Percentiles rank a stretch among this genome's conserved stretches.
phyloP scores from a whole-genome alignment of 345 rosid species.

The Euclidium syriacum region DNA sequence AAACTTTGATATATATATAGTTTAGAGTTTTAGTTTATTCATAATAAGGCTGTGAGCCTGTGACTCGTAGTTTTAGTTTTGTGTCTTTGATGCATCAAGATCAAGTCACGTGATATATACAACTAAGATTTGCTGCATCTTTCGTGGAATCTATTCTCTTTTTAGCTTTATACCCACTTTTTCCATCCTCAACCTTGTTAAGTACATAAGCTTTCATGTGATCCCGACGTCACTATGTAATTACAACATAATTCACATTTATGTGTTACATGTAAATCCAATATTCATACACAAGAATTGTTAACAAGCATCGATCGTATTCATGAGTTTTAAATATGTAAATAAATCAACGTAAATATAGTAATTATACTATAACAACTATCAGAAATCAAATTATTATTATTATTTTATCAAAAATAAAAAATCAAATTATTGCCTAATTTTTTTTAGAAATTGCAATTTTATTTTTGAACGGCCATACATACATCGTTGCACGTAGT shows the following conservation, averaged over 20 bases:
- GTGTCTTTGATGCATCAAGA: slow-evolving; percentile 13
- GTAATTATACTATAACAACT: neutral
- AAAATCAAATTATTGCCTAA: neutral
- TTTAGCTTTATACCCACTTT: slow-evolving; percentile 16
- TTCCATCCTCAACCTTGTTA: neutral
- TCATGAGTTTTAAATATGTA: neutral
- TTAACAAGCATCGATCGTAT: neutral
- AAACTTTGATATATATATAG: neutral
- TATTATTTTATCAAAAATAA: neutral
- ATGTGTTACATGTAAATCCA: neutral
- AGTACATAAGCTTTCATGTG: neutral
- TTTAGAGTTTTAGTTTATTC: neutral
- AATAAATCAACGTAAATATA: neutral
- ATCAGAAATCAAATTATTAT: neutral
- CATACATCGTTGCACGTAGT: no score
- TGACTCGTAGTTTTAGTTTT: slow-evolving; percentile 13
- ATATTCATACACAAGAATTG: neutral
- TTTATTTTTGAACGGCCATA: no score
- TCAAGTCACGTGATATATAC: slow-evolving; percentile 23
- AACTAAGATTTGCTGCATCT: slow-evolving; percentile 14
- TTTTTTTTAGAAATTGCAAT: neutral
- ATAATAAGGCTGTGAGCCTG: slow-evolving; percentile 10
- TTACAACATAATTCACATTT: neutral
- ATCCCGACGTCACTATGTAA: slow-evolving; percentile 1
- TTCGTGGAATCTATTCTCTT: slow-evolving; percentile 1